These are phyloP conservation scores for Cerioporus squamosus DNA, from an alignment of 1,284 basidiomycete genomes.

Conservation along the genomic window DNA sequence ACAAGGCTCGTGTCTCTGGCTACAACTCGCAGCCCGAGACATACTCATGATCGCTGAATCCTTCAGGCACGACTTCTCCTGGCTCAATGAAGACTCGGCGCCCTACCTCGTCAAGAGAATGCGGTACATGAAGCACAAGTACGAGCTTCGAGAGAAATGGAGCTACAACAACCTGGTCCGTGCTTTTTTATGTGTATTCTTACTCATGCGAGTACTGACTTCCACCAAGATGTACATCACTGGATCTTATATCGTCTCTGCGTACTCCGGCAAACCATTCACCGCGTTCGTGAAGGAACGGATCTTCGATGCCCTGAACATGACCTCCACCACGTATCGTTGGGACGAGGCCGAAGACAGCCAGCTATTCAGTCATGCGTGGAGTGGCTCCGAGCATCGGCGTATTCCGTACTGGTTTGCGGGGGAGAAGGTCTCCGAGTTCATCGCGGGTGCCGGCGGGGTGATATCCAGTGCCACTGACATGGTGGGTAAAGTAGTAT, in stretches of 20 bases:
- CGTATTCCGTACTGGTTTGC: neutral
- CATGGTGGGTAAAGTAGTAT: slow-evolving; percentile 32
- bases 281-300: slow-evolving; percentile 1
- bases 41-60: neutral
- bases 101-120: neutral
- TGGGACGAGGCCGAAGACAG: neutral
- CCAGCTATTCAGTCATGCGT: slow-evolving; percentile 3
- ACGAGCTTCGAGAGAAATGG: neutral
- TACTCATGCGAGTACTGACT: neutral
- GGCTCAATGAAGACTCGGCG: neutral
- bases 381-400: neutral
- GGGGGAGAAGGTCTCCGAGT: neutral
- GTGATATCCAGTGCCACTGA: slow-evolving; percentile 37
- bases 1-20: neutral
- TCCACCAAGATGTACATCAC: neutral
- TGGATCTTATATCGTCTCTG: neutral
- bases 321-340: slow-evolving; percentile 2
- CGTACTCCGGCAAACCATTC: neutral
- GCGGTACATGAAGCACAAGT: neutral
- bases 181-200: neutral
- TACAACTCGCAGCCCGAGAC: neutral
- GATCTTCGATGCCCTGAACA: slow-evolving; percentile 6
- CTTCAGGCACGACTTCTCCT: neutral
- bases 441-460: slow-evolving; percentile 37
- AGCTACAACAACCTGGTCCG: neutral